Evolutionary conservation across 257 asterid species (phyloP), one percentile per base, ranked within the genome.

Genomic region (Rehmannia glutinosa): DNA sequence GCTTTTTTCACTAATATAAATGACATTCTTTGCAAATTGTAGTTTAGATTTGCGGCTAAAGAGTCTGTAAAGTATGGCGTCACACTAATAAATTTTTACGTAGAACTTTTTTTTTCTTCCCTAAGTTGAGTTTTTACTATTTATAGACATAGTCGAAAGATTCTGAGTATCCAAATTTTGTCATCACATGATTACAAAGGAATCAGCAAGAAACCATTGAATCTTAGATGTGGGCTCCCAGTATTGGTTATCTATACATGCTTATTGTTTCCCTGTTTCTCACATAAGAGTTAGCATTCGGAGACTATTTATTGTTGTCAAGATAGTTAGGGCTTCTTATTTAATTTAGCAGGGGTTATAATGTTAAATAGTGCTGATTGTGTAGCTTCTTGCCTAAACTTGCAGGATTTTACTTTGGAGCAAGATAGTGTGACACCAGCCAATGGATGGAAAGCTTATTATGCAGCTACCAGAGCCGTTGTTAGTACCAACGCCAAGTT

Each of bases 361-460:
- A 32, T 11, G 10, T 8, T 9, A 17, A 49, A 17, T n/a, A 42
- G 35, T 35, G 46, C 69, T 74, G 28, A 52, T 45, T 42, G 0
- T 62, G 53, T 70, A 55, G 24, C 17, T 64, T 63, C 47, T 32
- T 54, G 20, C 39, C 53, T 39, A 50, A 50, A 50, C 21, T 62
- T 15, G 35, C 75, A 89, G 96, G 96, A 89, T 85, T 89, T 84
- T 79, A 85, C 95, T 21, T 21, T 83, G 71, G 97, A 89, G 80
- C 97, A 89, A 74, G 86, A 82, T 70, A 77, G 58, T 16, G 66
- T 87, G 61, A 81, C 72, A 21, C 97, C 95, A 42, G 71, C 77
- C 15, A 70, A 84, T 80, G 97, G 97, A 67, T 89, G 97, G 97
- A 89, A 89, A 83, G 87, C 97, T 56, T 89, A 89, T 75, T 89